These are phyloP conservation scores for Penicillium digitatum DNA, from an alignment of 2,329 filamentous ascomycete species.

Conservation along the genomic window DNA sequence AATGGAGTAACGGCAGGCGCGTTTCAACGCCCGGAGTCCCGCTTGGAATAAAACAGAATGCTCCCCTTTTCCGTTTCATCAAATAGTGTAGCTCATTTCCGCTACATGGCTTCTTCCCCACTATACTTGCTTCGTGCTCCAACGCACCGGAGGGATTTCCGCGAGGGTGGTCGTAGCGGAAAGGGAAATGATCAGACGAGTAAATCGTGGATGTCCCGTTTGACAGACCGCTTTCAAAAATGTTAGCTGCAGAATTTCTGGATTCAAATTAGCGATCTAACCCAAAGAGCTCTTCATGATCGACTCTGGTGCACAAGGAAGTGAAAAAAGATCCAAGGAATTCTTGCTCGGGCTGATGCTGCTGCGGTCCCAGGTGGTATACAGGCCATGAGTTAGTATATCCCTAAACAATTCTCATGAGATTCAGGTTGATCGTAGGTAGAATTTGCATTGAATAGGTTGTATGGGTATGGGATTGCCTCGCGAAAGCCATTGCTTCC, in stretches of 20 bases:
- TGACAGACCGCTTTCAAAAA: background rate
- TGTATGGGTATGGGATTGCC: background rate
- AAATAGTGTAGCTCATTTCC: background rate
- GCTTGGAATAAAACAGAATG: background rate
- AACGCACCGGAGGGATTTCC: background rate
- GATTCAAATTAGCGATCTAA: background rate
- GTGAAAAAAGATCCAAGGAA: background rate
- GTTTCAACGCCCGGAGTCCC: background rate
- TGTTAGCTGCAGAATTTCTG: background rate
- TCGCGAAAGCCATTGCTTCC: background rate
- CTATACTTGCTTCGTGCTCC: background rate
- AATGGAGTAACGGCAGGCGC: background rate
- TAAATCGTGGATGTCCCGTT: background rate
- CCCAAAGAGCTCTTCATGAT: background rate
- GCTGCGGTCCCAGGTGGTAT: background rate
- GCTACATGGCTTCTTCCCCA: background rate
- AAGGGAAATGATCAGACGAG: background rate
- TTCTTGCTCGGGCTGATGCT: background rate
- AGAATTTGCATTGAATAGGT: background rate
- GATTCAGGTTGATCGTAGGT: background rate
- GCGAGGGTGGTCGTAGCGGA: background rate
- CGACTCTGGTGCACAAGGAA: background rate
- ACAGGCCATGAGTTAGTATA: background rate
- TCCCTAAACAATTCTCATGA: background rate
- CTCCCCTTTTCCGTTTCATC: background rate